Evolutionary conservation across 768 basidiomycete species (phyloP), one percentile per base, ranked within the genome.

Genomic region (Dacryopinax spathularia): DNA sequence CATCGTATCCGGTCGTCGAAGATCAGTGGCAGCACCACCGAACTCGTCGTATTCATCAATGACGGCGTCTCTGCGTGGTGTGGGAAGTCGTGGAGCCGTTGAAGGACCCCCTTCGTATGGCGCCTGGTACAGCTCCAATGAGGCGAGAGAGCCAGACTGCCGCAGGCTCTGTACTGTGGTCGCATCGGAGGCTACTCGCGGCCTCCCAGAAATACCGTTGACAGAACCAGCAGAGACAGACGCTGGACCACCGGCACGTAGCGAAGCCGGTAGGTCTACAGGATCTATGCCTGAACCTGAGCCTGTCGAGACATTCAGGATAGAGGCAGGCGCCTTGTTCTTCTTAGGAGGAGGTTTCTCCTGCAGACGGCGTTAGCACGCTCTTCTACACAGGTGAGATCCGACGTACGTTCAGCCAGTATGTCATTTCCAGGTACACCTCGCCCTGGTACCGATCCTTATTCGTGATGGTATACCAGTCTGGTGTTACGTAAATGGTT

Each of bases 361-460:
- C 89, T 91, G 67, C 35, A n/a, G 59, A 34, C 20, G 59, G 25
- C 34, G 36, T 10, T 29, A 34, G 39, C 12, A 64, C 62, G n/a
- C n/a, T n/a, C n/a, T n/a, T n/a, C n/a, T n/a, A n/a, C n/a, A n/a
- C n/a, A n/a, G n/a, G n/a, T n/a, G 12, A 34, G 22, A 0, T 20
- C 1, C 22, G 22, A 80, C 87, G 63, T 66, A 91, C 90, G 72
- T 91, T 91, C 10, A 93, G 93, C 85, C 90, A 99, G 76, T 95
- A 98, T 0, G 96, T 99, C 70, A 98, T 74, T 72, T 99, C 96
- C 22, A 98, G 79, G 72, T 95, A 98, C 13, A 99, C 86, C 73
- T 98, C 95, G 6, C 96, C 96, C 29, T 86, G 85, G 73, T 96
- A 97, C 75, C 90, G 90, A 66, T 91, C 91, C 74, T 94, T 97